Evolutionary conservation across 148 eudicot species (phyloP).

Genomic region (Persicaria tinctoria): DNA sequence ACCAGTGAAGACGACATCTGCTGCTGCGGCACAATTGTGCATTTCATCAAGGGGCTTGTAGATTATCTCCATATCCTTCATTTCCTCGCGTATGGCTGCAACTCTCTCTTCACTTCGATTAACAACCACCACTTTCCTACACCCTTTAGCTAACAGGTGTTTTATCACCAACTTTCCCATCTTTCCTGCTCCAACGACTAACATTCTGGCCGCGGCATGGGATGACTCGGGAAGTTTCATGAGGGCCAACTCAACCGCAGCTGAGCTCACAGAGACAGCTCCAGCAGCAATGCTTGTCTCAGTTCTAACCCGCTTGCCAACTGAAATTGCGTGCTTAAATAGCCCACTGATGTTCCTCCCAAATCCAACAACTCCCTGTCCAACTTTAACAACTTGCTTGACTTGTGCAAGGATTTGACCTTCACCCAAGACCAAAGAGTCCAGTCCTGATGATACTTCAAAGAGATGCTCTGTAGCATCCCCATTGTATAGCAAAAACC

Average conservation of each 20-base stretch:
- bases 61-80: conserved; percentile 60
- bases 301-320: conserved; percentile 77
- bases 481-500: conserved; percentile 67
- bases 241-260: conserved; percentile 87
- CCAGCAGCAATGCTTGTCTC: conserved; percentile 95
- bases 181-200: conserved; percentile 91
- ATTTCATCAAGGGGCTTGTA: conserved; percentile 74
- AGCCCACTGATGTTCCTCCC: conserved; percentile 93
- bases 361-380: conserved; percentile 86
- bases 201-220: conserved; percentile 62
- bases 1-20: conserved; percentile 93
- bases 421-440: conserved; percentile 89
- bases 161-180: conserved; percentile 97
- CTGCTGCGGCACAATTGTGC: conserved; percentile 62
- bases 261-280: conserved; percentile 94
- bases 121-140: conserved; percentile 83
- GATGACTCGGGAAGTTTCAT: conserved; percentile 76
- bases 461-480: conserved; percentile 93
- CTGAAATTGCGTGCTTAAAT: conserved; percentile 89
- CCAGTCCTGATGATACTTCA: conserved; percentile 96
- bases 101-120: conserved; percentile 78
- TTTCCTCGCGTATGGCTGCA: conserved; percentile 58
- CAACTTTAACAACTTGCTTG: conserved; percentile 89
- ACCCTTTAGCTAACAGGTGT: conserved; percentile 85
- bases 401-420: conserved; percentile 98